A percentile compares a stretch with the other conserved stretches of the same genome.
Evolutionary conservation across 75 land plant species (phyloP).

Genomic region (Selaginella moellendorffii): DNA sequence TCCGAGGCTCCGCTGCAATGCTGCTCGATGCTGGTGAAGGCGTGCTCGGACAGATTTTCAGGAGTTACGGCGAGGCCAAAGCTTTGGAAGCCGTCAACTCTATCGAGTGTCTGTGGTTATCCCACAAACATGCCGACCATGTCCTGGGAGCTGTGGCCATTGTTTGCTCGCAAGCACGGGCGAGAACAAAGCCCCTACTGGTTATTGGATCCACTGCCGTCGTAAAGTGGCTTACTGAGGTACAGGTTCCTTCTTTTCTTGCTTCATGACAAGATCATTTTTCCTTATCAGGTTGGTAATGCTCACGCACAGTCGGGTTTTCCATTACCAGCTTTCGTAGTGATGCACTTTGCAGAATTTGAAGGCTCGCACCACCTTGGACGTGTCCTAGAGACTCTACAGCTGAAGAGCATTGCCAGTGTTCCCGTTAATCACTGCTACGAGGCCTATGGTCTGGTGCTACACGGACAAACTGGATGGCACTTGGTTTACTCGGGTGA

Average conservation of each 20-base stretch:
- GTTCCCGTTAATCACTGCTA: conserved; percentile 23
- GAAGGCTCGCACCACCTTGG: not conserved
- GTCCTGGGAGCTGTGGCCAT: conserved; percentile 22
- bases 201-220: conserved; percentile 18
- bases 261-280: not conserved
- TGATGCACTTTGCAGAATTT: conserved; percentile 14
- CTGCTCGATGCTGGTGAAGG: conserved; percentile 26
- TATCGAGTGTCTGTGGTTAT: conserved; percentile 23
- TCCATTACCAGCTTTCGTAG: conserved; percentile 15
- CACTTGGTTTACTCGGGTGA: conserved; percentile 25
- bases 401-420: conserved; percentile 7
- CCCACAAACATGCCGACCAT: conserved; percentile 29
- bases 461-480: conserved; percentile 17
- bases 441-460: conserved; percentile 22
- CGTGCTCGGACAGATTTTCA: conserved; percentile 16
- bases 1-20: not conserved
- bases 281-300: conserved; percentile 16
- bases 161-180: conserved; percentile 11
- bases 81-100: conserved; percentile 1
- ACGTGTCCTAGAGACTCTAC: conserved; percentile 13
- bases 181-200: conserved; percentile 1
- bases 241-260: not conserved
- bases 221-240: conserved; percentile 17
- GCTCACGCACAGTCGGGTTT: conserved; percentile 7
- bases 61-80: conserved; percentile 12